Base-by-base conservation (phyloP, 371 early-diverging fungal genomes). In the Mortierella sp. region DNA sequence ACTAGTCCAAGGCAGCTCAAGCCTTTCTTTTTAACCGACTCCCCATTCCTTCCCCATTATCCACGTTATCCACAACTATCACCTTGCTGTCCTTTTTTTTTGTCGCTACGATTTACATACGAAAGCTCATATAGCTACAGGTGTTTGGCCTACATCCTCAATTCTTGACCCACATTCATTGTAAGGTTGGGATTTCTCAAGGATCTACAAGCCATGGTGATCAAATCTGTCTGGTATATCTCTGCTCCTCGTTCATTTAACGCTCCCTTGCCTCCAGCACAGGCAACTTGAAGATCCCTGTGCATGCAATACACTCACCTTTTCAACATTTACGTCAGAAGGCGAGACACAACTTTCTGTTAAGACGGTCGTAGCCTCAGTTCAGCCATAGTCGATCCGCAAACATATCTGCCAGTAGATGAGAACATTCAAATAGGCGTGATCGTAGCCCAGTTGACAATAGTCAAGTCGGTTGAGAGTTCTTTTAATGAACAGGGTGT, bases 341-440 rank as follows among this genome's bases (percentile, higher is more conserved):
- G 96, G 94, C 2, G 94, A 84, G 65, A 97, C 94, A 8, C 97
- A 88, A 38, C 95, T 97, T 63, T 92, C 82, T 9, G 92, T 88
- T 0, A 81, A 67, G 6, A 97, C 95, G 7, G 88, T 94, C 0
- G 94, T 92, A 5, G 97, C 96, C 74, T 97, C 97, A 21, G 93
- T 82, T 36, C 36, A 36, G 36, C 7, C 36, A 96, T 79, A 58
- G 95, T 83, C 47, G 93, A 74, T 15, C 88, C 58, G 80, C 87
- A 53, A 85, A 68, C 8, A 87, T 81, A 36, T 0, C 92, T 92
- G 47, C 87, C 89, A 10, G 85, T 70, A n/a, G 87, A 72, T 50
- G 88, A 89, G 85, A 91, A 92, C 86, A 87, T 88, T 87, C 91
- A 87, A 95, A 96, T 96, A 21, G 96, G 96, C 1, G 94, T 87